These are phyloP conservation scores for Roridomyces roridus DNA, from an alignment of 768 basidiomycete genomes.

Conservation along the genomic window DNA sequence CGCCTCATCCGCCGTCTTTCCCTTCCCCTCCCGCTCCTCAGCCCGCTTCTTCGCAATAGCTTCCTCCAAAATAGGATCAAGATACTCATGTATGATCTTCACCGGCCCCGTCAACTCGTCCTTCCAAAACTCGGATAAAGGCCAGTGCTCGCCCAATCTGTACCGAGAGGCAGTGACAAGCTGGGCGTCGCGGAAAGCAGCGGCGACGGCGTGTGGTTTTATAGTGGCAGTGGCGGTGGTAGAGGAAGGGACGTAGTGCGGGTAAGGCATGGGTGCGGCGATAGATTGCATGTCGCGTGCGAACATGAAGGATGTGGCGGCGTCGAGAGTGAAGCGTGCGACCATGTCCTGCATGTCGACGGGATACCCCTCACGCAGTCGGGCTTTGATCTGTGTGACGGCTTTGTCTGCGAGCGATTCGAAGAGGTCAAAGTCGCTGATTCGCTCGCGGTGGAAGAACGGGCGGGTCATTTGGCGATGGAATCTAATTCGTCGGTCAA, in stretches of 20 bases:
- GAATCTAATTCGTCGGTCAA: slow-evolving; percentile 43
- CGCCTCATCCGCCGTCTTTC: slow-evolving; percentile 28
- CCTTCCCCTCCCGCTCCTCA: slow-evolving; percentile 1
- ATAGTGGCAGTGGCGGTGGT: slow-evolving; percentile 6
- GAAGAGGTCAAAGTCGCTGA: slow-evolving; percentile 69
- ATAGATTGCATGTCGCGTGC: slow-evolving; percentile 53
- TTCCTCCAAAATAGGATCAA: slow-evolving; percentile 58
- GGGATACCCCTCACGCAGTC: slow-evolving; percentile 52
- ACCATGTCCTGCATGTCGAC: slow-evolving; percentile 72
- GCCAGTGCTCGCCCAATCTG: slow-evolving; percentile 54
- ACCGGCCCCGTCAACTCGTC: slow-evolving; percentile 54
- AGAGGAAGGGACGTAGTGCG: slow-evolving; percentile 40
- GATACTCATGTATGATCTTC: slow-evolving; percentile 53
- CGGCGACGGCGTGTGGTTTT: slow-evolving; percentile 45
- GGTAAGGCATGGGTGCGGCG: slow-evolving; percentile 54
- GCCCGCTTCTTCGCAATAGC: slow-evolving; percentile 48
- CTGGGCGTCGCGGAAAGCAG: slow-evolving; percentile 59
- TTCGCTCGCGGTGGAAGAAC: slow-evolving; percentile 68
- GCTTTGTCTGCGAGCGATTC: slow-evolving; percentile 60
- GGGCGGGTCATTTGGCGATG: slow-evolving; percentile 74
- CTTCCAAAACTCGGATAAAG: slow-evolving; percentile 56
- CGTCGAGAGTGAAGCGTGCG: no score
- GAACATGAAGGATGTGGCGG: slow-evolving; percentile 65
- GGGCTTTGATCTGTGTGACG: slow-evolving; percentile 47
- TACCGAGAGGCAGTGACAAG: slow-evolving; percentile 42